Percentiles rank a stretch among this genome's conserved stretches.
These are phyloP conservation scores for Thermochaetoides dissita DNA, from an alignment of 2,329 filamentous ascomycete genomes.

Conservation along the genomic window DNA sequence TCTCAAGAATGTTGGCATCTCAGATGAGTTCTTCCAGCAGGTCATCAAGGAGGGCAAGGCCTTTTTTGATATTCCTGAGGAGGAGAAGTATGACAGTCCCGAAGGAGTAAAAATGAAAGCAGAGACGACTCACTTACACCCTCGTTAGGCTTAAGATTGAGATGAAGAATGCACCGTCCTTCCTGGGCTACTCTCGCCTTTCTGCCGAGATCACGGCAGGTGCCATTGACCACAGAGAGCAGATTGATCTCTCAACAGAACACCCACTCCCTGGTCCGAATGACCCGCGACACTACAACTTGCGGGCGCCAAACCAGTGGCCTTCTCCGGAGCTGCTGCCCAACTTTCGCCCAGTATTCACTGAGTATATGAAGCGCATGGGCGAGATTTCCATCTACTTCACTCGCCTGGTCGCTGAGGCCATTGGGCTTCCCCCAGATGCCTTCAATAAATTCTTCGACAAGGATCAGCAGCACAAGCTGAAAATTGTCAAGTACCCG, in stretches of 20 bases:
- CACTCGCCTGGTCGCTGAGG: constrained; percentile 69
- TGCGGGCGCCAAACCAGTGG: constrained; percentile 71
- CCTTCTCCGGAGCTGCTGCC: constrained; percentile 51
- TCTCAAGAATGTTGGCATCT: constrained; percentile 63
- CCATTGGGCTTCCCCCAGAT: constrained; percentile 53
- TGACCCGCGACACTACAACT: constrained; percentile 59
- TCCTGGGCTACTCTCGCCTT: constrained; percentile 55
- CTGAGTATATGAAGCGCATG: constrained; percentile 67
- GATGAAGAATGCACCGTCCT: constrained; percentile 61
- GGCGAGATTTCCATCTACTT: constrained; percentile 57
- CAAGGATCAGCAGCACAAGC: constrained; percentile 62
- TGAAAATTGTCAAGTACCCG: constrained; percentile 81
- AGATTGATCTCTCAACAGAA: constrained; percentile 73
- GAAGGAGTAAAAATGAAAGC: no score
- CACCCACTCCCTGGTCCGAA: constrained; percentile 49
- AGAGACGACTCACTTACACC: no score
- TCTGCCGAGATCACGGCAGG: constrained; percentile 60
- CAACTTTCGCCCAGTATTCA: constrained; percentile 52
- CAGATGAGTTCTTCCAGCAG: constrained; percentile 46
- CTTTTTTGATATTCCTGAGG: constrained; percentile 64
- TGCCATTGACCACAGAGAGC: constrained; percentile 66
- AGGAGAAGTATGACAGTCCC: constrained; percentile 48
- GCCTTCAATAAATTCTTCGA: constrained; percentile 76
- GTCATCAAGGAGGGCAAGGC: constrained; percentile 54
- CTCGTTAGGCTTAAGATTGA: constrained; percentile 44